Conservation (phyloP, 23 red algal species). For the Gracilaria caudata region DNA sequence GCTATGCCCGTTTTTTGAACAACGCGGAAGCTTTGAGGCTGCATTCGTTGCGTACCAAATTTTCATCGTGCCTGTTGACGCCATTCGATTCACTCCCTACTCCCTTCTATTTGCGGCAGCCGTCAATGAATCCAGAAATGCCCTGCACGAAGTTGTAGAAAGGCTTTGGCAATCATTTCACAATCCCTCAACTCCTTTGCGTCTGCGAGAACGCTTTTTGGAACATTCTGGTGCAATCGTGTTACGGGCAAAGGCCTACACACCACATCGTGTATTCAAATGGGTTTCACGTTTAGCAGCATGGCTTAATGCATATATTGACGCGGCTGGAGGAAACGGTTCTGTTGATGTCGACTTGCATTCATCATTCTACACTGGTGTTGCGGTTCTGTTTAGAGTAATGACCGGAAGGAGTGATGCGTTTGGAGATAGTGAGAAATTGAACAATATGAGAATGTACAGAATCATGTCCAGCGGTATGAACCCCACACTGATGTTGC, state of each 20-base stretch:
- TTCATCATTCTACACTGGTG: slow-evolving; percentile 14
- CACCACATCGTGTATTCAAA: background rate
- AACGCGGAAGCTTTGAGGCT: slow-evolving; percentile 31
- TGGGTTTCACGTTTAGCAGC: slow-evolving; percentile 29
- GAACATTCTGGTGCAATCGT: slow-evolving; percentile 35
- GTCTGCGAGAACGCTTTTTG: slow-evolving; percentile 30
- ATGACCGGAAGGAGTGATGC: background rate
- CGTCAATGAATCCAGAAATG: background rate
- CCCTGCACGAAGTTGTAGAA: slow-evolving; percentile 23
- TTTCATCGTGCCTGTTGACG: slow-evolving; percentile 40
- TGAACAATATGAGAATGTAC: slow-evolving; percentile 30
- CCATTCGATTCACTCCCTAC: slow-evolving; percentile 10
- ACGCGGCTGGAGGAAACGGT: background rate
- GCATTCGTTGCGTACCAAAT: slow-evolving; percentile 27
- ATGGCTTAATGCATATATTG: slow-evolving; percentile 56
- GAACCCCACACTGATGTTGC: background rate
- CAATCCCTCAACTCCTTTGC: background rate
- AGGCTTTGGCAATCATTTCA: slow-evolving; percentile 22
- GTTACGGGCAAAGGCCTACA: background rate
- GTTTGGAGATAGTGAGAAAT: background rate
- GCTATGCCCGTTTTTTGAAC: slow-evolving; percentile 13
- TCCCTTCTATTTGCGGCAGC: slow-evolving; percentile 18
- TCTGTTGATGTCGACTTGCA: slow-evolving; percentile 24
- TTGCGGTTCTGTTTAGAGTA: slow-evolving; percentile 7
- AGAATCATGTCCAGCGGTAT: slow-evolving; percentile 31